Conservation (phyloP, 1,284 basidiomycete species). For the Schizophyllum amplum region DNA sequence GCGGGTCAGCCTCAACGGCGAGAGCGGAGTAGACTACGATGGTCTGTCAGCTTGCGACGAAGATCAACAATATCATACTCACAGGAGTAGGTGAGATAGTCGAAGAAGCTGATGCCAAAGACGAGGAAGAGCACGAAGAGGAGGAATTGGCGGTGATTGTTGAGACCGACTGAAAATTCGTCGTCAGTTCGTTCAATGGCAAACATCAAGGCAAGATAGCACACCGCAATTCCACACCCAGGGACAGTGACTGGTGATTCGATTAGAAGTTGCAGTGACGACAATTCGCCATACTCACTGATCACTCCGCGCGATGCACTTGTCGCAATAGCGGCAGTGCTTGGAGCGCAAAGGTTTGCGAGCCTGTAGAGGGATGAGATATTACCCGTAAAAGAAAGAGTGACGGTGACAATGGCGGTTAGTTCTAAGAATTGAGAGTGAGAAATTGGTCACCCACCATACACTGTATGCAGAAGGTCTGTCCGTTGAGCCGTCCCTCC, state of each 20-base stretch:
- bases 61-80: not conserved
- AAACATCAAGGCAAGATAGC: conserved; percentile 17
- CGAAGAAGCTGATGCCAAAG: conserved; percentile 71
- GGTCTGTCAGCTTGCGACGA: conserved; percentile 1
- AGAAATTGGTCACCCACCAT: conserved; percentile 45
- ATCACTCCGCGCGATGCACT: conserved; percentile 84
- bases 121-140: conserved; percentile 85
- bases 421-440: not conserved
- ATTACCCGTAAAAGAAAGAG: conserved; percentile 1
- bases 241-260: conserved; percentile 94
- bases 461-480: conserved; percentile 93
- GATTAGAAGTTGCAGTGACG: not conserved
- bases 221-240: conserved; percentile 99
- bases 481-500: conserved; percentile 84
- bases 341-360: conserved; percentile 91
- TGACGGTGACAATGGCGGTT: no score
- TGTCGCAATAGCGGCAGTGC: conserved; percentile 90
- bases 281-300: conserved; percentile 54
- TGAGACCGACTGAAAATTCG: conserved; percentile 65
- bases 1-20: conserved; percentile 28
- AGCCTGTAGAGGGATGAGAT: conserved; percentile 36
- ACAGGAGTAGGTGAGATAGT: conserved; percentile 60
- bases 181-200: conserved; percentile 3
- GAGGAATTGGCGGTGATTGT: conserved; percentile 94
- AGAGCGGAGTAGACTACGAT: conserved; percentile 39